These are phyloP conservation scores for Kregervanrija fluxuum DNA, from an alignment of 805 yeast genomes.

Conservation along the genomic window DNA sequence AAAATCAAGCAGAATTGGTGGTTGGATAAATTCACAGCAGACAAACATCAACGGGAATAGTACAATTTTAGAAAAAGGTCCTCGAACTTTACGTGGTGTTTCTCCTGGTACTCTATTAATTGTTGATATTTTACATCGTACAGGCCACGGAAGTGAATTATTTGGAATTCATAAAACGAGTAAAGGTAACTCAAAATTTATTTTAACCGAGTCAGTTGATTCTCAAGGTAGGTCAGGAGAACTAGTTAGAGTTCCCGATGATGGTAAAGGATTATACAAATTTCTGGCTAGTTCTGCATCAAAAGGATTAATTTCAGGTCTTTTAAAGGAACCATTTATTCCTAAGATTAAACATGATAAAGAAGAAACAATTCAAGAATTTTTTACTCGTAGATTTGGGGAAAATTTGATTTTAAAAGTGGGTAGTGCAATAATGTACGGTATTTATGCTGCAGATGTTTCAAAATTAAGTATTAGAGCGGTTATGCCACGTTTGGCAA, in stretches of 20 bases:
- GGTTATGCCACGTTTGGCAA: constrained; percentile 47
- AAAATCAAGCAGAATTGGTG: constrained; percentile 51
- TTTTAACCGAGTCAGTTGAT: constrained; percentile 32
- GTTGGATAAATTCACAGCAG: constrained; percentile 60
- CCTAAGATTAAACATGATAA: constrained; percentile 19
- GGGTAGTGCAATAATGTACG: constrained; percentile 78
- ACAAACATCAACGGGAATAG: constrained; percentile 23
- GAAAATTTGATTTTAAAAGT: constrained; percentile 44
- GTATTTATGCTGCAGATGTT: constrained; percentile 87
- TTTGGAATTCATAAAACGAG: constrained; percentile 52
- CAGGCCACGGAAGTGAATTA: constrained; percentile 44
- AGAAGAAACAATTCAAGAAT: constrained; percentile 70
- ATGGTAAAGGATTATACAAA: not conserved
- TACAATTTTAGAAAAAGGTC: constrained; percentile 71
- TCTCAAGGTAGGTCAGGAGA: not conserved
- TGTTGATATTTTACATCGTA: constrained; percentile 47
- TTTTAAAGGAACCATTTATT: constrained; percentile 45
- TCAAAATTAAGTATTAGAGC: constrained; percentile 56
- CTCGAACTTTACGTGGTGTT: constrained; percentile 80
- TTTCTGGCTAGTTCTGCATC: constrained; percentile 36
- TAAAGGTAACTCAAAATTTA: constrained; percentile 64
- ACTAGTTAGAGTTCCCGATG: constrained; percentile 1
- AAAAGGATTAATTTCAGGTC: constrained; percentile 36
- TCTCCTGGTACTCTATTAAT: constrained; percentile 71
- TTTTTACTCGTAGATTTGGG: constrained; percentile 67